Conservation (phyloP, 768 basidiomycete genomes). For the Neoboletus brunneissimus region DNA sequence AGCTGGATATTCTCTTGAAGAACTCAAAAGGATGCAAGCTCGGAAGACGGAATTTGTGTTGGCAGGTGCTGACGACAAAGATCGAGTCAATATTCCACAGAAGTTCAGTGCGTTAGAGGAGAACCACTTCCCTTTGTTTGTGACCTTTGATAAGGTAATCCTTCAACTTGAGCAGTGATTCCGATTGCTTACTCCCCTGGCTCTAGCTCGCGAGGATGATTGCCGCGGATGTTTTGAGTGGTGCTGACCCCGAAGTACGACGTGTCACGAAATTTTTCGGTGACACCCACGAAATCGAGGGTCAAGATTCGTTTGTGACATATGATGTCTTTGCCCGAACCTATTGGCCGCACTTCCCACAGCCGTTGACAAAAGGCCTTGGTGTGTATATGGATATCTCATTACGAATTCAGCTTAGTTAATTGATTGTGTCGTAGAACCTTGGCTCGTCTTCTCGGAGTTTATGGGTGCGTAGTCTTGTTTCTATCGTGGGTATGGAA, state of each 20-base stretch:
- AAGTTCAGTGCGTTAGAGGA: constrained; percentile 56
- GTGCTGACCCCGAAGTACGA: constrained; percentile 1
- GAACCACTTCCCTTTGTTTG: constrained; percentile 65
- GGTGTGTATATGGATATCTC: constrained; percentile 35
- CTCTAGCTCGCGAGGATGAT: constrained; percentile 27
- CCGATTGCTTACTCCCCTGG: background rate
- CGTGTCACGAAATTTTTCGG: constrained; percentile 13
- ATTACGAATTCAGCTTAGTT: background rate
- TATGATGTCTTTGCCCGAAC: constrained; percentile 45
- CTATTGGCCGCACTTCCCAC: constrained; percentile 63
- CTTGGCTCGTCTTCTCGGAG: constrained; percentile 61
- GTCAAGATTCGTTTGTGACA: constrained; percentile 35
- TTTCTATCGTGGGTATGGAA: background rate
- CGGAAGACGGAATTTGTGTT: constrained; percentile 26
- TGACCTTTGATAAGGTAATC: constrained; percentile 61
- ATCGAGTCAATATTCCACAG: constrained; percentile 34
- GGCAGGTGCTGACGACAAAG: constrained; percentile 34
- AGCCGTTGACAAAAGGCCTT: constrained; percentile 48
- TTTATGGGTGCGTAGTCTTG: constrained; percentile 47
- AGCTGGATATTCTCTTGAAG: constrained; percentile 35
- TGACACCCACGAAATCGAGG: constrained; percentile 12
- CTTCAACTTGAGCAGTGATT: background rate
- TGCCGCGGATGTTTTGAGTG: constrained; percentile 21
- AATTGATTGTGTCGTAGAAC: constrained; percentile 39
- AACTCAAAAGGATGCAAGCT: constrained; percentile 34